Conservation (phyloP, 805 yeast genomes). For the Wickerhamomyces bisporus region DNA sequence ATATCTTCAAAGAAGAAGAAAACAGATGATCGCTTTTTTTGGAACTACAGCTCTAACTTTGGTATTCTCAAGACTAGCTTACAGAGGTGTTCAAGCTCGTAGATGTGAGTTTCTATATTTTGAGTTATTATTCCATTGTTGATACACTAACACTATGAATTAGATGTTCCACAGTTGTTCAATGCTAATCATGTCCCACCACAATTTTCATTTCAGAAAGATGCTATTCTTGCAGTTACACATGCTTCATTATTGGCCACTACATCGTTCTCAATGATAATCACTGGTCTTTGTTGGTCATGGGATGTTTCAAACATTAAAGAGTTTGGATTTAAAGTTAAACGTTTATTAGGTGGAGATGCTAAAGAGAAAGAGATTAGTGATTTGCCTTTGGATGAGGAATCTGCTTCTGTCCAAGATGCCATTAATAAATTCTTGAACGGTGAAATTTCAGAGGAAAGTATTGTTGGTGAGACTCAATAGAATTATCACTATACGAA, state of each 20-base stretch:
- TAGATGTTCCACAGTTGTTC: constrained; percentile 63
- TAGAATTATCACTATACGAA: too few relatives aligned
- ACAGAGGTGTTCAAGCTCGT: constrained; percentile 66
- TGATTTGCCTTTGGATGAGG: constrained; percentile 50
- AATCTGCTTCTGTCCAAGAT: constrained; percentile 51
- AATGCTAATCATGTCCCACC: constrained; percentile 88
- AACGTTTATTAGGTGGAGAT: constrained; percentile 61
- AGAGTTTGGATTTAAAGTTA: constrained; percentile 72
- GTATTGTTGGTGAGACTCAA: not conserved
- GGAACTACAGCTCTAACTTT: constrained; percentile 71
- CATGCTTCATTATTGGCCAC: constrained; percentile 75
- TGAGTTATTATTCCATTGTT: not conserved
- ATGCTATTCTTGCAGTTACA: constrained; percentile 80
- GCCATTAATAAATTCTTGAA: constrained; percentile 45
- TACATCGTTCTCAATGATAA: constrained; percentile 64
- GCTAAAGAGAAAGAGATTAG: constrained; percentile 44
- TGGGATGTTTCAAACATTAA: constrained; percentile 61
- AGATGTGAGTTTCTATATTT: constrained; percentile 37
- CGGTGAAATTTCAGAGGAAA: constrained; percentile 29
- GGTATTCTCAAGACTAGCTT: constrained; percentile 67
- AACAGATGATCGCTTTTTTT: constrained; percentile 67
- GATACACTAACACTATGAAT: constrained; percentile 11
- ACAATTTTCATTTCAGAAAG: constrained; percentile 69
- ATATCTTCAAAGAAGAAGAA: constrained; percentile 46
- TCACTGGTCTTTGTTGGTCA: constrained; percentile 76